phyloP scores from a whole-genome alignment of 768 basidiomycete genomes.

The Hydnum rufescens region DNA sequence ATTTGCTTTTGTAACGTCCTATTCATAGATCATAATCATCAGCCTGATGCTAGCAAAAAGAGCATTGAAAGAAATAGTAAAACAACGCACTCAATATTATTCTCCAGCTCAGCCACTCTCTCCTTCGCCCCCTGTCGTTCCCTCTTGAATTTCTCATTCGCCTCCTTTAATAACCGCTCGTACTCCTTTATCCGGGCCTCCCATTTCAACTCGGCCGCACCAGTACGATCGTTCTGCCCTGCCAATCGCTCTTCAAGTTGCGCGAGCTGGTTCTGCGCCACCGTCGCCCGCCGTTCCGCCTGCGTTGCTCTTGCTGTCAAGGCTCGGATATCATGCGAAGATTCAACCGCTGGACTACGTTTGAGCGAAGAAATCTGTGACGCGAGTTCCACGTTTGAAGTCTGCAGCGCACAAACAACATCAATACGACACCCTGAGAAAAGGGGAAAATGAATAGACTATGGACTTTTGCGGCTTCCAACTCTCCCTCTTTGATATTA shows the following conservation, averaged over 20 bases:
- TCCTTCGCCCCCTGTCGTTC: slow-evolving; percentile 92
- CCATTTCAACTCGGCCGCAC: slow-evolving; percentile 70
- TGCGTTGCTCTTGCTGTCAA: slow-evolving; percentile 56
- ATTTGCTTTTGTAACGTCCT: neutral
- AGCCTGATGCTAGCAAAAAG: neutral
- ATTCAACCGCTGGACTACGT: slow-evolving; percentile 33
- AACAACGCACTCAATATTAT: neutral
- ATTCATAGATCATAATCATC: neutral
- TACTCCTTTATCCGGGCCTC: slow-evolving; percentile 90
- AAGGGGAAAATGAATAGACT: neutral
- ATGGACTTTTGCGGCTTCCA: slow-evolving; percentile 66
- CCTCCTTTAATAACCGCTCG: slow-evolving; percentile 55
- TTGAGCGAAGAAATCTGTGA: slow-evolving; percentile 44
- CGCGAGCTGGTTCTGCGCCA: slow-evolving; percentile 65
- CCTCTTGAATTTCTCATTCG: slow-evolving; percentile 82
- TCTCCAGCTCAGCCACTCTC: slow-evolving; percentile 23
- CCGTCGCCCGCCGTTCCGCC: slow-evolving; percentile 73
- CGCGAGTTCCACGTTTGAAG: slow-evolving; percentile 52
- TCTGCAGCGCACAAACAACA: no score
- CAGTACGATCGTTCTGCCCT: slow-evolving; percentile 47
- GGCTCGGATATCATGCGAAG: slow-evolving; percentile 40
- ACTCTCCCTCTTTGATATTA: slow-evolving; percentile 67
- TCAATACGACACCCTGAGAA: no score
- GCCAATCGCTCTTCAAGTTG: slow-evolving; percentile 73
- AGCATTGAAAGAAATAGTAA: no score